phyloP scores from a whole-genome alignment of 2,329 filamentous ascomycete genomes.

The Corniculantispora saksenae region DNA sequence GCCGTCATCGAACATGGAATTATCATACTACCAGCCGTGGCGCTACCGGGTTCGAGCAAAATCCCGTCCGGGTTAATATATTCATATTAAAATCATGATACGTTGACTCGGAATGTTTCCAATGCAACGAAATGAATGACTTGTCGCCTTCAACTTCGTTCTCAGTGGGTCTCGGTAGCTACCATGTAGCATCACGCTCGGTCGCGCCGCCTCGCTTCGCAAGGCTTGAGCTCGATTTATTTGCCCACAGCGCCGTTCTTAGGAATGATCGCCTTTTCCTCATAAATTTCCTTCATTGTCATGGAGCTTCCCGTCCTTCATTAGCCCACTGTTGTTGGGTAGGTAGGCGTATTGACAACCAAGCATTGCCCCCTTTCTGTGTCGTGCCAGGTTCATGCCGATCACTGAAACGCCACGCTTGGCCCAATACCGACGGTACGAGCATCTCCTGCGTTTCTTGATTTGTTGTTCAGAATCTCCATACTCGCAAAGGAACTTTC shows the following conservation, averaged over 20 bases:
- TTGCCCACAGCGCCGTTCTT: background rate
- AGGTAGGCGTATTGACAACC: constrained; percentile 1
- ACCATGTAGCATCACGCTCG: background rate
- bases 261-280: constrained; percentile 6
- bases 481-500: constrained; percentile 1
- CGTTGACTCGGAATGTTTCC: background rate
- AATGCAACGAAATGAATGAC: constrained; percentile 5
- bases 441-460: background rate
- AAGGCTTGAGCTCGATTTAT: constrained; percentile 6
- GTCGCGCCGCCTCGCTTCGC: constrained; percentile 3
- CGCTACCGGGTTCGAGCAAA: background rate
- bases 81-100: constrained; percentile 2
- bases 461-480: background rate
- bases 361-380: background rate
- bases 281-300: too few relatives aligned
- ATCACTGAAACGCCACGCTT: constrained; percentile 11
- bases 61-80: background rate
- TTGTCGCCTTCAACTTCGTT: background rate
- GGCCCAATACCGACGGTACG: background rate
- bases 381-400: constrained; percentile 3
- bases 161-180: constrained; percentile 3
- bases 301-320: background rate
- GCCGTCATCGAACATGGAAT: background rate
- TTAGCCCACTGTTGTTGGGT: background rate
- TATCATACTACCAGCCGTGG: background rate